Base-by-base conservation (phyloP, 1,284 basidiomycete species). In the Leccinum subrobustum region DNA sequence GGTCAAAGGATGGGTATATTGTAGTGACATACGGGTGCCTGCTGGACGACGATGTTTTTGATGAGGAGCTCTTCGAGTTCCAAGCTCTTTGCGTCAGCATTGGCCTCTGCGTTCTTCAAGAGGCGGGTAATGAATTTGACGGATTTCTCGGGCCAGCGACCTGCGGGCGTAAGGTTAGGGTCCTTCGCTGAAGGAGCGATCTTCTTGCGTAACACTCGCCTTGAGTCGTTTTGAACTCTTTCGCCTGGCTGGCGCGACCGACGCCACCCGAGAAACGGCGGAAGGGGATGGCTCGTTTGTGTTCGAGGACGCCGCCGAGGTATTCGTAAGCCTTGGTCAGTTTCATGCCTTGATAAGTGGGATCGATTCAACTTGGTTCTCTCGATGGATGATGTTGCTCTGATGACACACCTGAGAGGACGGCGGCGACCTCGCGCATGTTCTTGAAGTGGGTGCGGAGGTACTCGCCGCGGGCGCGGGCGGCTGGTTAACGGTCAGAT, bases 361-460 rank as follows among this genome's bases (percentile, higher is more conserved):
- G 44, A 47, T 18, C 16, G 54, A 52, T 20, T 20, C 6, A 11
- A 20, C 25, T 67, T 23, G 33, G 52, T 35, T 44, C 57, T 50
- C 7, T 8, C 0, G 9, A 6, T 11, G 0, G 18, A 20, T 1
- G 0, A 18, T 37, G 35, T 3, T 47, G 4, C 0, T 56, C 35
- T 52, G 29, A 50, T 60, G 14, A 79, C 83, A 68, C 69, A 92
- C 93, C 93, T 69, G 88, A 87, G 66, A 96, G 82, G 68, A 91
- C 93, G 70, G 93, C 92, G 59, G 88, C 91, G 61, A 96, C 94
- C 80, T 95, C 95, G 71, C 96, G 92, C 88, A 98, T 98, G 88
- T 99, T 99, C 92, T 99, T 99, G 89, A 98, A 99, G 84, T 99
- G 97, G 63, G 96, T 97, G 71, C 96, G 93, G 75, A 98, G 88